A percentile compares a stretch with the other conserved stretches of the same genome.
Conservation (phyloP, 139 green algal species). For the Prasinococcaceae sp. region DNA sequence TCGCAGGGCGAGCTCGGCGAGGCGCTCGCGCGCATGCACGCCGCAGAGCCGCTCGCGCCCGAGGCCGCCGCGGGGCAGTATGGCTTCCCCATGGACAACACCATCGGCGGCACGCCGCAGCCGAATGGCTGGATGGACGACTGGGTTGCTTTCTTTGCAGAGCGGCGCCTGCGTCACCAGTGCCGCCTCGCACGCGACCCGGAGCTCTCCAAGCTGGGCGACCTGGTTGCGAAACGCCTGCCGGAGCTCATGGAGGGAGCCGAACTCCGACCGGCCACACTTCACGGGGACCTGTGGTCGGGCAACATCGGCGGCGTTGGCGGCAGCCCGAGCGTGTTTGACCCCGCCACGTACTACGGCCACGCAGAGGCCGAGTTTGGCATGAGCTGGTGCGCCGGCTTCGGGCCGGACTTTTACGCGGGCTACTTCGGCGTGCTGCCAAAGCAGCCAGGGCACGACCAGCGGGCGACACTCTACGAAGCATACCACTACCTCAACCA, state of each 20-base stretch:
- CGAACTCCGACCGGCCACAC: conserved; percentile 51
- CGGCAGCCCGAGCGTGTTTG: conserved; percentile 59
- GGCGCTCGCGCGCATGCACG: conserved; percentile 71
- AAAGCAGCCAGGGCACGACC: conserved; percentile 48
- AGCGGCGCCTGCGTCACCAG: conserved; percentile 31
- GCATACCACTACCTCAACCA: conserved; percentile 93
- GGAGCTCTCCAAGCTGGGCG: conserved; percentile 37
- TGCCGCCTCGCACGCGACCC: conserved; percentile 33
- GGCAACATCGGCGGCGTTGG: conserved; percentile 76
- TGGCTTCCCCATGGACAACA: conserved; percentile 93
- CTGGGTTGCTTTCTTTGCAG: conserved; percentile 72
- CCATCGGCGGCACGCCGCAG: conserved; percentile 77
- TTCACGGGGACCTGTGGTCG: conserved; percentile 94
- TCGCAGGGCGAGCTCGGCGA: conserved; percentile 44
- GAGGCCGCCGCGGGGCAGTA: neutral
- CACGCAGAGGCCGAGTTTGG: conserved; percentile 91
- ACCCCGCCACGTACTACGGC: conserved; percentile 75
- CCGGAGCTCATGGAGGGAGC: conserved; percentile 59
- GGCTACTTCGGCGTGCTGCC: conserved; percentile 46
- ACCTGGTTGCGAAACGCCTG: no score
- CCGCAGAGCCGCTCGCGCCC: neutral
- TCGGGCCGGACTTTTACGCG: conserved; percentile 27
- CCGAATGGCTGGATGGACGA: conserved; percentile 75
- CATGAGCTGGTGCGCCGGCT: conserved; percentile 83
- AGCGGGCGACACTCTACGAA: conserved; percentile 58